These are phyloP conservation scores for Chaetomiaceae sp. DNA, from an alignment of 2,329 filamentous ascomycete genomes.

Conservation along the genomic window DNA sequence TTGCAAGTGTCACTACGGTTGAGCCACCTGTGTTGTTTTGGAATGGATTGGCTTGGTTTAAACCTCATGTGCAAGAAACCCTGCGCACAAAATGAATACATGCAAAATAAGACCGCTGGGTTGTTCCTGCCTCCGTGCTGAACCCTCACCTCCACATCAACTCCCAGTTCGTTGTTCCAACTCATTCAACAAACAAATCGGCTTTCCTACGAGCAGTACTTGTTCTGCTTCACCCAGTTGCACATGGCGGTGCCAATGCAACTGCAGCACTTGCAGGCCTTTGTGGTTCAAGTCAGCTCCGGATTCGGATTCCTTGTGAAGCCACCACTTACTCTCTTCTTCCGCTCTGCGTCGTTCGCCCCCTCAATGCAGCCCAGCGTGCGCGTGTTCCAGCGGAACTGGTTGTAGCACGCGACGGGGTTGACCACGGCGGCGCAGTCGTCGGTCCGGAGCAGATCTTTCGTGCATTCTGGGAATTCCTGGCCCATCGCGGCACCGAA, in stretches of 20 bases:
- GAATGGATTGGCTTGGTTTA: too few relatives aligned
- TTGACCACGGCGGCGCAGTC: constrained; percentile 39
- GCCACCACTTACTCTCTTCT: constrained; percentile 29
- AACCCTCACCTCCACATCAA: too few relatives aligned
- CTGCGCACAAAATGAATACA: not conserved
- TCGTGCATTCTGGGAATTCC: constrained; percentile 30
- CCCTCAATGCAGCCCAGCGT: constrained; percentile 37
- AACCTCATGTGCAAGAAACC: not conserved
- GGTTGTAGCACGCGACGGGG: constrained; percentile 39
- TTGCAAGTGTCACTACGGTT: constrained; percentile 1
- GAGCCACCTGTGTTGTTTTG: not conserved
- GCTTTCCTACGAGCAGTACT: constrained; percentile 18
- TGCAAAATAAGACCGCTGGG: not conserved
- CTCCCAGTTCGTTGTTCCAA: too few relatives aligned
- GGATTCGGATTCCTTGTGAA: too few relatives aligned
- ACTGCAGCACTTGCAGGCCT: constrained; percentile 37
- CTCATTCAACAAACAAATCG: too few relatives aligned
- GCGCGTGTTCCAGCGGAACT: constrained; percentile 34
- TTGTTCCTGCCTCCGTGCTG: too few relatives aligned
- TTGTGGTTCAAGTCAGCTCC: not conserved
- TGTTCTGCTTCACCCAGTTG: constrained; percentile 32
- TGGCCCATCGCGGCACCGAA: constrained; percentile 28
- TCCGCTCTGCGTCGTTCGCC: constrained; percentile 30
- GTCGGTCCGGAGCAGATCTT: constrained; percentile 33
- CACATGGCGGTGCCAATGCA: constrained; percentile 36